Evolutionary conservation across 2,329 filamentous ascomycete species (phyloP).

Genomic region (Geosmithia morbida): DNA sequence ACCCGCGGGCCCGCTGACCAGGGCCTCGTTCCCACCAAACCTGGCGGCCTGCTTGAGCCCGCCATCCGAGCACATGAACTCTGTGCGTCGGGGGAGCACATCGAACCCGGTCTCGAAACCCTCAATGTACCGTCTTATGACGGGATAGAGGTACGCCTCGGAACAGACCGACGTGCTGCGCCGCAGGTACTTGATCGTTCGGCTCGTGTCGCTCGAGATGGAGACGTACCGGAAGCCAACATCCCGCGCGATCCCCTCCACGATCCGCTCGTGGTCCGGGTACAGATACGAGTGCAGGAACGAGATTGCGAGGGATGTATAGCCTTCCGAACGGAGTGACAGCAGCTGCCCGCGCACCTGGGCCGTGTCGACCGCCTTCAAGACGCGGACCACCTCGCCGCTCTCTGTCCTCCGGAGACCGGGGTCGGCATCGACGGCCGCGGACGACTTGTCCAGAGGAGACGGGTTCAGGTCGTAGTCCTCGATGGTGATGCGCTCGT

Average conservation of each 20-base stretch:
- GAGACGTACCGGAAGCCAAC: constrained; percentile 61
- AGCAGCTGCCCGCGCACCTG: constrained; percentile 41
- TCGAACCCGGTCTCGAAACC: constrained; percentile 51
- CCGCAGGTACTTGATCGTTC: constrained; percentile 57
- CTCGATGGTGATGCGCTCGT: constrained; percentile 58
- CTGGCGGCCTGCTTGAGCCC: constrained; percentile 31
- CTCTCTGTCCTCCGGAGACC: constrained; percentile 46
- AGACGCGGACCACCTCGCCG: constrained; percentile 49
- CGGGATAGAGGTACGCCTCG: constrained; percentile 58
- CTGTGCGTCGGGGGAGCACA: constrained; percentile 39
- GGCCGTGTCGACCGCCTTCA: constrained; percentile 35
- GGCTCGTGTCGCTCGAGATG: constrained; percentile 51
- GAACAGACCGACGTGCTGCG: constrained; percentile 54
- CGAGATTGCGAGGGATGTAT: constrained; percentile 69
- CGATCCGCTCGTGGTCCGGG: constrained; percentile 61
- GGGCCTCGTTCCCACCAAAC: constrained; percentile 51
- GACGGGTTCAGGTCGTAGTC: constrained; percentile 53
- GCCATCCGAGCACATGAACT: constrained; percentile 52
- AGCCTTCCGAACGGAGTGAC: constrained; percentile 45
- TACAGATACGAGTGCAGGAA: constrained; percentile 84
- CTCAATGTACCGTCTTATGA: constrained; percentile 54
- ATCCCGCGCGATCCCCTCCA: constrained; percentile 58
- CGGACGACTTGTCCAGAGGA: constrained; percentile 30
- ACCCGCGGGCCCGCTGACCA: constrained; percentile 55
- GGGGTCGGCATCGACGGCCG: constrained; percentile 1